These are phyloP conservation scores for Alternaria novae-zelandiae DNA, from an alignment of 2,329 filamentous ascomycete genomes.

Conservation along the genomic window DNA sequence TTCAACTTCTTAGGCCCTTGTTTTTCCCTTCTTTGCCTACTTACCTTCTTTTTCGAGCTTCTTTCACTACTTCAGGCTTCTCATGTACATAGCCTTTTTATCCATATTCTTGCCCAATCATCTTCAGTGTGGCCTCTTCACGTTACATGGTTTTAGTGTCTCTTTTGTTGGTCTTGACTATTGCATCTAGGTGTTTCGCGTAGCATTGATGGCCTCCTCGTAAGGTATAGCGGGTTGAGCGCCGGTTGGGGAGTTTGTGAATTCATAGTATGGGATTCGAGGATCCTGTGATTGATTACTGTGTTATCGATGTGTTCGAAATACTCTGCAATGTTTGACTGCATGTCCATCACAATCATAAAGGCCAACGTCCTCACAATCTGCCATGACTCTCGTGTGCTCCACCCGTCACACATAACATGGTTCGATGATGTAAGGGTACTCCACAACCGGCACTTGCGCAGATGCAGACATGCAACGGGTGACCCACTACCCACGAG, in stretches of 20 bases:
- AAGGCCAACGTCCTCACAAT: background rate
- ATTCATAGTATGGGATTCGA: background rate
- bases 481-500: background rate
- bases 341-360: background rate
- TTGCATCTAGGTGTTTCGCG: slow-evolving; percentile 10
- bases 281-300: background rate
- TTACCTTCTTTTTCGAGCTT: slow-evolving; percentile 13
- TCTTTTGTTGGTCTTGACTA: background rate
- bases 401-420: background rate
- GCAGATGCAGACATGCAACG: background rate
- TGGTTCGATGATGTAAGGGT: background rate
- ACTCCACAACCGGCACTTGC: background rate
- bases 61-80: slow-evolving; percentile 10
- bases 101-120: background rate
- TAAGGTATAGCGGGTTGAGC: slow-evolving; percentile 10
- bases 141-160: slow-evolving; percentile 1
- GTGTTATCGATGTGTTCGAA: background rate
- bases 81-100: slow-evolving; percentile 30
- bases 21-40: slow-evolving; percentile 12
- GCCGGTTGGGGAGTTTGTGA: slow-evolving; percentile 13
- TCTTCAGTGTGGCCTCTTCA: background rate
- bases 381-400: background rate
- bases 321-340: background rate
- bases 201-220: slow-evolving; percentile 21
- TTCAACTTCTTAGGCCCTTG: slow-evolving; percentile 6